phyloP scores from a whole-genome alignment of 495 filamentous ascomycete genomes.

The Trichoderma virens region DNA sequence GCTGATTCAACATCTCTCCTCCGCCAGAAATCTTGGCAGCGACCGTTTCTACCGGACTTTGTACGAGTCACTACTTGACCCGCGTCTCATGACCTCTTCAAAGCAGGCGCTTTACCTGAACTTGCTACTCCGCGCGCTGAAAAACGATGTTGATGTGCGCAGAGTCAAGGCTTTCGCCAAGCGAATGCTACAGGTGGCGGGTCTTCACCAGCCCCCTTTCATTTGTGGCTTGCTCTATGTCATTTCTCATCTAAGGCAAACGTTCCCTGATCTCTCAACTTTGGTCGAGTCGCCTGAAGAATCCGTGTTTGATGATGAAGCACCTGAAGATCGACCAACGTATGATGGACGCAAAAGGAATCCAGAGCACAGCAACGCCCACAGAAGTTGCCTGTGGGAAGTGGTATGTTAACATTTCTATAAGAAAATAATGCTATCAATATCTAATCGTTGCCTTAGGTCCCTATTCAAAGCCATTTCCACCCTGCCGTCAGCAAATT shows the following conservation, averaged over 20 bases:
- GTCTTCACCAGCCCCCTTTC: conserved; percentile 85
- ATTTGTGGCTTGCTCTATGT: conserved; percentile 84
- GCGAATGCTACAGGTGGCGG: conserved; percentile 77
- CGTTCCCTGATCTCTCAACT: conserved; percentile 64
- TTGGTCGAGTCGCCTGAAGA: conserved; percentile 69
- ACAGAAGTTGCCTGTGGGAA: conserved; percentile 89
- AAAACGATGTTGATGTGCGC: conserved; percentile 75
- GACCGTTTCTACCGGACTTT: conserved; percentile 93
- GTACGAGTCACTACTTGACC: conserved; percentile 90
- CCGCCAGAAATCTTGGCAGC: conserved; percentile 62
- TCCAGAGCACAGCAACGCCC: conserved; percentile 83
- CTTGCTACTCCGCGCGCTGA: conserved; percentile 77
- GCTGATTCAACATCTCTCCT: conserved; percentile 87
- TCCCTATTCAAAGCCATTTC: conserved; percentile 74
- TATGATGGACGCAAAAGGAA: conserved; percentile 91
- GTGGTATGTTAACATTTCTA: conserved; percentile 38
- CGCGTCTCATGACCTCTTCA: conserved; percentile 77
- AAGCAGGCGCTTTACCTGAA: conserved; percentile 95
- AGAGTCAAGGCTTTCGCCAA: conserved; percentile 94
- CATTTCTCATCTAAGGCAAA: conserved; percentile 67
- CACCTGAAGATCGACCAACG: conserved; percentile 20
- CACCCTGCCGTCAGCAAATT: conserved; percentile 94
- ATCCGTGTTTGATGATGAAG: conserved; percentile 53
- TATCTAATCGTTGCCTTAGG: conserved; percentile 21
- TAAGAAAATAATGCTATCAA: background rate